Percentiles rank a stretch among this genome's conserved stretches.
phyloP scores from a whole-genome alignment of 2,329 filamentous ascomycete genomes.

The Hirsutella thompsonii region DNA sequence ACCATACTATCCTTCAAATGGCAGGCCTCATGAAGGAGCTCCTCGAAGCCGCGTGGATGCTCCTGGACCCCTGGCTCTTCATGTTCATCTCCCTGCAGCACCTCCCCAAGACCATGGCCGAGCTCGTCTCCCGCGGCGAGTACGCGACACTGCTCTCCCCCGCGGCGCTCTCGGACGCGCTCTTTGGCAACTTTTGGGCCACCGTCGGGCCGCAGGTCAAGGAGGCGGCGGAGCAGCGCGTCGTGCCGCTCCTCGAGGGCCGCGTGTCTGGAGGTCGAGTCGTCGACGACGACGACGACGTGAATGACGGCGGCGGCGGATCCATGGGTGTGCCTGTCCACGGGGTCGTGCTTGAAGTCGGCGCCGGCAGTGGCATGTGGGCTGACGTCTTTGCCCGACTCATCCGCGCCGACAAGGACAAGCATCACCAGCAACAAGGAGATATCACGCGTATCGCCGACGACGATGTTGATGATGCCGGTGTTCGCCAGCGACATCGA shows the following conservation, averaged over 20 bases:
- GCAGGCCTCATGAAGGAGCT: constrained; percentile 9
- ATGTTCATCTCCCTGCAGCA: constrained; percentile 33
- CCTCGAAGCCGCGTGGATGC: constrained; percentile 14
- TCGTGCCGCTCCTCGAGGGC: constrained; percentile 43
- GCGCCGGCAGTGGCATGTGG: constrained; percentile 49
- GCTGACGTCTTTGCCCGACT: constrained; percentile 36
- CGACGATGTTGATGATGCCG: background rate
- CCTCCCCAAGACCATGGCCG: constrained; percentile 36
- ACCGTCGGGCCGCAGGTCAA: constrained; percentile 37
- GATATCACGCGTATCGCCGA: background rate
- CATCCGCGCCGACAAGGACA: constrained; percentile 10
- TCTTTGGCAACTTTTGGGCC: constrained; percentile 52
- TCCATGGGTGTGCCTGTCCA: too few species aligned
- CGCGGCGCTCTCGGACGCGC: constrained; percentile 29
- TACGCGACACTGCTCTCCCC: constrained; percentile 26
- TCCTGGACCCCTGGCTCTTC: constrained; percentile 39
- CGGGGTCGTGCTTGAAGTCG: constrained; percentile 48
- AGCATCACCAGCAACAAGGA: too few species aligned
- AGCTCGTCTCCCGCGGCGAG: constrained; percentile 23
- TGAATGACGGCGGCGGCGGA: too few species aligned
- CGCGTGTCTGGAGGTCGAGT: constrained; percentile 24
- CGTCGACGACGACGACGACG: constrained; percentile 16
- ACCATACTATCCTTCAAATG: too few species aligned
- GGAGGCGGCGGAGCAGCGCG: constrained; percentile 22
- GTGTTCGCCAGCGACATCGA: constrained; percentile 8